Conservation (phyloP, 768 basidiomycete species). For the Suillus paluster region DNA sequence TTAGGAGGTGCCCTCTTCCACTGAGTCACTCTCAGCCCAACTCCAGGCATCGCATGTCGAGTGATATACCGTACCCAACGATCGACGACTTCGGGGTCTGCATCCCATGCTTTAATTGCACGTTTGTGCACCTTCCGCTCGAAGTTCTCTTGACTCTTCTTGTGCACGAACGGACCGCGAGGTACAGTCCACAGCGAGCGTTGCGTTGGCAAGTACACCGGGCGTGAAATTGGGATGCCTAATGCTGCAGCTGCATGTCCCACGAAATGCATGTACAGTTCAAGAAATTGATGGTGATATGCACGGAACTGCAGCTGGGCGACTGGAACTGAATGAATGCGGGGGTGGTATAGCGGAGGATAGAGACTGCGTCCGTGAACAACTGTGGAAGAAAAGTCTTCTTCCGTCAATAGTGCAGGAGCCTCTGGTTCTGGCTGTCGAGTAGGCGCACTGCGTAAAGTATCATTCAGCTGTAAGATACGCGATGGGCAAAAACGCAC, state of each 20-base stretch:
- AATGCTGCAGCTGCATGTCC: conserved; percentile 84
- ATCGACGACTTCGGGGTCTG: conserved; percentile 76
- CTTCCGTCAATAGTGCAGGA: conserved; percentile 37
- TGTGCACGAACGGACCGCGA: conserved; percentile 86
- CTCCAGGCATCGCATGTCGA: conserved; percentile 78
- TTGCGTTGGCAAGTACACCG: conserved; percentile 69
- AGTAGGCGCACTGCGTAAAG: background rate
- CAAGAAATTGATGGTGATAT: conserved; percentile 66
- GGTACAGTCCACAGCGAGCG: conserved; percentile 86
- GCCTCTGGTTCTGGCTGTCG: background rate
- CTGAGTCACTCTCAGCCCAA: conserved; percentile 81
- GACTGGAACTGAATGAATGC: conserved; percentile 73
- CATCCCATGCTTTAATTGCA: conserved; percentile 89
- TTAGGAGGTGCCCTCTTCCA: conserved; percentile 73
- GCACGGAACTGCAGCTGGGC: conserved; percentile 86
- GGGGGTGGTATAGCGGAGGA: conserved; percentile 58
- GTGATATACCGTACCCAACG: conserved; percentile 82
- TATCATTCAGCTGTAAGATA: background rate
- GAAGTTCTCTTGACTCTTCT: conserved; percentile 96
- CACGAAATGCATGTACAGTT: conserved; percentile 84
- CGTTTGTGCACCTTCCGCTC: conserved; percentile 83
- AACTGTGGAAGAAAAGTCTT: conserved; percentile 53
- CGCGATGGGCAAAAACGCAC: conserved; percentile 18
- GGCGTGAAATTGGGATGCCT: conserved; percentile 74
- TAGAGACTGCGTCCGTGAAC: conserved; percentile 66